A percentile compares a stretch with the other conserved stretches of the same genome.
phyloP scores from a whole-genome alignment of 2,329 filamentous ascomycete species.

The Fusarium dlaminii region DNA sequence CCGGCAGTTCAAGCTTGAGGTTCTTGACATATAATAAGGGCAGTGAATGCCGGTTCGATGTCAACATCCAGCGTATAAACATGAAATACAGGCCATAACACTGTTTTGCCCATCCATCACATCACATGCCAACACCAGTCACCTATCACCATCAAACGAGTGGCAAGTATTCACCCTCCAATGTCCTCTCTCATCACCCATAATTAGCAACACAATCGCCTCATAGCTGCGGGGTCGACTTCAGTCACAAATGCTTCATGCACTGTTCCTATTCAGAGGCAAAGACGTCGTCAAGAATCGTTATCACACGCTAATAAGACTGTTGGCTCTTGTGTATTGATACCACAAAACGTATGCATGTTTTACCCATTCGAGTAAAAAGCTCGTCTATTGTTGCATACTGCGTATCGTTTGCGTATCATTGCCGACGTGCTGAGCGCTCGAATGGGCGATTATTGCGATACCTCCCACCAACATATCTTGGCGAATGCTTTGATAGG shows the following conservation, averaged over 20 bases:
- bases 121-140: not conserved
- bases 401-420: not conserved
- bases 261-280: not conserved
- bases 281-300: not conserved
- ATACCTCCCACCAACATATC: not conserved
- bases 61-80: fast-evolving
- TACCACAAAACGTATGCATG: not conserved
- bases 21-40: not conserved
- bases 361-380: not conserved
- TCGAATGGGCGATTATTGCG: not conserved
- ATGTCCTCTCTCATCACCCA: not conserved
- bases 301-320: not conserved
- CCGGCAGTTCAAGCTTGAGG: fast-evolving
- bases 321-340: not conserved
- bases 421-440: not conserved
- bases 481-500: not conserved
- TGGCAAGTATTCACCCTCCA: not conserved
- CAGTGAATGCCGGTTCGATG: fast-evolving
- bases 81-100: not conserved
- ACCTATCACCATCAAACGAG: too few relatives aligned
- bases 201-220: not conserved
- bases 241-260: not conserved
- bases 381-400: not conserved
- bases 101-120: not conserved
- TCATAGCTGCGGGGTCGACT: not conserved